phyloP scores from a whole-genome alignment of 116 monocot species.

The Thalassia testudinum region DNA sequence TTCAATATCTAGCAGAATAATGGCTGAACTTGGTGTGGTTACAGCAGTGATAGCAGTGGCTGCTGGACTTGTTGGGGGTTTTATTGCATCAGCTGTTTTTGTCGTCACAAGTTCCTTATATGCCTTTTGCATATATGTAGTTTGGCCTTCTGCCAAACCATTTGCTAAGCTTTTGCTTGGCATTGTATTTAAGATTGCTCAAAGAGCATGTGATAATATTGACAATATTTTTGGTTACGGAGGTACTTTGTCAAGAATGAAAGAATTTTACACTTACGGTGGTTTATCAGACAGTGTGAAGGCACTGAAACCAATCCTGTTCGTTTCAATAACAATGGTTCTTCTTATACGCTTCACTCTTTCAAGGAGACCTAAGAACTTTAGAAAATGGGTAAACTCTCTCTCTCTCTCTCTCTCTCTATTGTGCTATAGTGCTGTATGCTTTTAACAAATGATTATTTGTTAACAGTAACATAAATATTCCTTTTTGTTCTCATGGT shows the following conservation, averaged over 20 bases:
- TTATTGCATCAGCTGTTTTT: conserved; percentile 67
- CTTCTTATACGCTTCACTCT: conserved; percentile 72
- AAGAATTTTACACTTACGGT: conserved; percentile 61
- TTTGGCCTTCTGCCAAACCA: conserved; percentile 62
- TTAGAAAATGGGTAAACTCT: conserved; percentile 62
- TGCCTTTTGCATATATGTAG: conserved; percentile 37
- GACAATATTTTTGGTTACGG: conserved; percentile 51
- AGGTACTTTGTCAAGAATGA: conserved; percentile 52
- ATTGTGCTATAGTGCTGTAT: no score
- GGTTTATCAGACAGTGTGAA: conserved; percentile 70
- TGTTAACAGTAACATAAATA: no score
- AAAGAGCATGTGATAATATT: conserved; percentile 53
- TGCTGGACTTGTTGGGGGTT: conserved; percentile 47
- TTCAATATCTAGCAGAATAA: conserved; percentile 75
- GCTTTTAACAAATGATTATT: no score
- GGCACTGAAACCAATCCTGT: conserved; percentile 57
- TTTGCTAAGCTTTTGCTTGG: conserved; percentile 41
- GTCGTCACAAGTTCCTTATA: conserved; percentile 57
- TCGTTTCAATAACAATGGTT: conserved; percentile 61
- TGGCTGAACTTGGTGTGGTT: conserved; percentile 69
- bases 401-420: neutral
- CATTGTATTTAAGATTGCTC: conserved; percentile 34
- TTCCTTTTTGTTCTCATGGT: neutral
- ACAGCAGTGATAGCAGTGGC: conserved; percentile 46
- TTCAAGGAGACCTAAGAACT: conserved; percentile 83